These are phyloP conservation scores for Hypoxylon sp. DNA, from an alignment of 2,329 filamentous ascomycete species.

Conservation along the genomic window DNA sequence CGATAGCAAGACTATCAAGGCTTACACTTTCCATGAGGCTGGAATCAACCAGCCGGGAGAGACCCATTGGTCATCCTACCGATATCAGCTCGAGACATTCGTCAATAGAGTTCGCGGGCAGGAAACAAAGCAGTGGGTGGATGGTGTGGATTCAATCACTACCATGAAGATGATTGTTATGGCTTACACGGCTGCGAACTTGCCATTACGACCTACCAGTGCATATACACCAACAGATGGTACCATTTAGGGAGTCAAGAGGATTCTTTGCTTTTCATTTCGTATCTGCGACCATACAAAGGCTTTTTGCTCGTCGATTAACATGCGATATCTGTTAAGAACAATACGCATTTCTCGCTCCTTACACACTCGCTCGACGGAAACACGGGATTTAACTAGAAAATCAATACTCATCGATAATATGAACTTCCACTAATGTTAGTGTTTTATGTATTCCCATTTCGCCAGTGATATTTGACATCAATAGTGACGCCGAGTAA, in stretches of 20 bases:
- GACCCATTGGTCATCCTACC: constrained; percentile 50
- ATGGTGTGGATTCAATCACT: constrained; percentile 47
- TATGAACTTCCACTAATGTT: too few species aligned
- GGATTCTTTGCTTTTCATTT: background rate
- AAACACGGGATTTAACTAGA: too few species aligned
- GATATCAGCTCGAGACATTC: constrained; percentile 53
- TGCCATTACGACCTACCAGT: constrained; percentile 44
- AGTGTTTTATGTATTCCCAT: too few species aligned
- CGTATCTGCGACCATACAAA: too few species aligned
- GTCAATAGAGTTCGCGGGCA: constrained; percentile 50
- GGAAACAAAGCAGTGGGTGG: constrained; percentile 49
- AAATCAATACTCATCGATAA: too few species aligned
- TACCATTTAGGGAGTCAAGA: background rate
- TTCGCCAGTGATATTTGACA: too few species aligned
- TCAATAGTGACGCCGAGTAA: too few species aligned
- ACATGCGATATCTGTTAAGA: too few species aligned
- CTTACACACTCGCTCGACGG: too few species aligned
- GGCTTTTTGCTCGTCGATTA: too few species aligned
- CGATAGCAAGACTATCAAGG: constrained; percentile 35
- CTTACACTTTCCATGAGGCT: constrained; percentile 39
- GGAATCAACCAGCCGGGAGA: constrained; percentile 40
- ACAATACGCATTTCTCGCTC: too few species aligned
- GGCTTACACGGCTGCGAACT: constrained; percentile 49
- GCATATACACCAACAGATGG: constrained; percentile 4
- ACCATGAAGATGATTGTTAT: constrained; percentile 52